Base-by-base conservation (phyloP, 495 filamentous ascomycete genomes). In the Schizothecium vesticola region DNA sequence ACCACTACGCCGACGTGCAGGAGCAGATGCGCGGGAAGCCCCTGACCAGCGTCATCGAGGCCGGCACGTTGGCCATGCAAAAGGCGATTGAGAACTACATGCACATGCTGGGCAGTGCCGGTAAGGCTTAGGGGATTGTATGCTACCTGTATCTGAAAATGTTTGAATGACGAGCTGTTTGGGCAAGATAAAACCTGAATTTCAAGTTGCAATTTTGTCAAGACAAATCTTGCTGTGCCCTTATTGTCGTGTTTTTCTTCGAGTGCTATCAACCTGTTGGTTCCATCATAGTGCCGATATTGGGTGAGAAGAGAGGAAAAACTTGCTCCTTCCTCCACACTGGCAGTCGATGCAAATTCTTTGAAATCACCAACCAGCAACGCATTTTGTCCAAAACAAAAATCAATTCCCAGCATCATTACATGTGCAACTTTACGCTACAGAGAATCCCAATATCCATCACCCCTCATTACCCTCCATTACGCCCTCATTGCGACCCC, bases 1-100 rank as follows among this genome's bases (percentile, higher is more conserved):
- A 86, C 72, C 85, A 86, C 75, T 93, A 89, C 75, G 83, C 86
- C 56, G 77, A 82, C 69, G 86, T 89, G 56, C 85, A 87, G 83
- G 79, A 83, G 69, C 89, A 91, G 81, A 89, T 87, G 82, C 83
- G 83, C 11, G 88, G 86, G 1, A 88, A 89, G 80, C 86, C 88
- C 9, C 76, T 93, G 76, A 94, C 90, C 55, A 82, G 83, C 43
- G 76, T 93, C 63, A 86, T 93, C 67, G 91, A 92, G 80, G 86
- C 88, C 71, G 88, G 87, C 12, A 93, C 90, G 25, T 77, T 83
- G 69, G 85, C 81, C 57, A 93, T 94, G 87, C 90, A 93, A 80
- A 83, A 86, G 78, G 87, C 87, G 68, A 87, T 93, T 43, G 91
- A 93, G 81, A 78, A 84, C 70, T 88, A 87, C 73, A 91, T 91